phyloP scores from a whole-genome alignment of 2,329 filamentous ascomycete species.

The Fusarium tanahbumbuense region DNA sequence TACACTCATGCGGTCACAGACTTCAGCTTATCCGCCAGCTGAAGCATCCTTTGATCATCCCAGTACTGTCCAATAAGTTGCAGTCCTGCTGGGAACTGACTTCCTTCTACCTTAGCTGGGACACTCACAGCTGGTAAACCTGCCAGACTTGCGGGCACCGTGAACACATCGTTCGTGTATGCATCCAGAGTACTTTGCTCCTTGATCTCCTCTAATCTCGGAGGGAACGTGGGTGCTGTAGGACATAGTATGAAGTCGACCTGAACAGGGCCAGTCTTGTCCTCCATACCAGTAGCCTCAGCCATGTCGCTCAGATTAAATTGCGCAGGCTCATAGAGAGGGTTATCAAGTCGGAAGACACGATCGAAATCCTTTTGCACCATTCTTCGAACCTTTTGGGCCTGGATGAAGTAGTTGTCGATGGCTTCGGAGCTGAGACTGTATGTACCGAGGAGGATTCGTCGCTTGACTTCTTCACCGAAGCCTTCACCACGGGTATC shows the following conservation, averaged over 20 bases:
- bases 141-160: conserved; percentile 92
- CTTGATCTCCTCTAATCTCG: conserved; percentile 69
- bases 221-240: conserved; percentile 83
- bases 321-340: conserved; percentile 66
- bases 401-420: conserved; percentile 96
- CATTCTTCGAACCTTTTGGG: conserved; percentile 85
- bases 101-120: conserved; percentile 61
- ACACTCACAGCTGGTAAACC: conserved; percentile 90
- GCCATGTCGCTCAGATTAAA: conserved; percentile 72
- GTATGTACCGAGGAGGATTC: conserved; percentile 91
- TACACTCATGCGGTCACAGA: conserved; percentile 41
- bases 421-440: conserved; percentile 90
- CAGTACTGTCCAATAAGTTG: conserved; percentile 87
- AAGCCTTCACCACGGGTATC: conserved; percentile 79
- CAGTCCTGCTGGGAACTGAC: conserved; percentile 63
- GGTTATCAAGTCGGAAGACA: conserved; percentile 77
- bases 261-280: conserved; percentile 68
- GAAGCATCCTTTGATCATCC: conserved; percentile 74
- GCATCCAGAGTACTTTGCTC: conserved; percentile 72
- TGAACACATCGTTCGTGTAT: conserved; percentile 96
- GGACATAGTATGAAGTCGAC: conserved; percentile 91
- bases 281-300: conserved; percentile 61
- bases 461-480: conserved; percentile 84
- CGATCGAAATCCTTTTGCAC: conserved; percentile 89
- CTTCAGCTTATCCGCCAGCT: conserved; percentile 63